A percentile compares a stretch with the other conserved stretches of the same genome.
Conservation (phyloP, 192 early-diverging fungal species). For the Thoreauomyces humboldtii region DNA sequence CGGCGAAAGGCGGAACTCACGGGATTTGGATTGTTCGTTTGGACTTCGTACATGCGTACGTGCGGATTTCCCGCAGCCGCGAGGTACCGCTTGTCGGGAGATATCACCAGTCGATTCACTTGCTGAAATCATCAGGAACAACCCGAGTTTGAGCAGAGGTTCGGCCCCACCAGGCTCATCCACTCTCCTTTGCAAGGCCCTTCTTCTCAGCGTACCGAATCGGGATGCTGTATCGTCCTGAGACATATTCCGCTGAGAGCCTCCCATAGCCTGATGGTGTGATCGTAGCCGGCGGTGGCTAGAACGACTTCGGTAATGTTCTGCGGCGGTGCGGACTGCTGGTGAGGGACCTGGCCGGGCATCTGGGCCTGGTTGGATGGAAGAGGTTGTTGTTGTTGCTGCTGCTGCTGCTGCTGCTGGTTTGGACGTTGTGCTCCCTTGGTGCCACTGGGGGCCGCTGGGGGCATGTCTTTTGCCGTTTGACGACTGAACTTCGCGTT, state of each 20-base stretch:
- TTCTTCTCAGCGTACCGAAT: conserved; percentile 53
- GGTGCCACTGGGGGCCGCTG: no score
- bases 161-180: neutral
- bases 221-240: conserved; percentile 72
- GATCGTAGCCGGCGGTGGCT: conserved; percentile 60
- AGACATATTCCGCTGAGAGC: conserved; percentile 53
- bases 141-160: neutral
- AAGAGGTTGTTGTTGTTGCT: no score
- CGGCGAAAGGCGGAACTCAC: conserved; percentile 46
- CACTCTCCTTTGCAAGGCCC: neutral
- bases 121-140: conserved; percentile 56
- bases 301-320: conserved; percentile 47
- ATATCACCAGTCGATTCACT: conserved; percentile 83
- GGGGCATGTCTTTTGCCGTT: no score
- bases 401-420: no score
- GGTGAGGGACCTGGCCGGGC: no score
- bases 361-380: no score
- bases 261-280: conserved; percentile 66
- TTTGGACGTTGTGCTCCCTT: no score
- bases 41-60: conserved; percentile 81
- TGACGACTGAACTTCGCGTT: no score
- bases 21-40: conserved; percentile 72
- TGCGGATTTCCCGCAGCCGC: conserved; percentile 83
- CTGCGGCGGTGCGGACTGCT: conserved; percentile 7
- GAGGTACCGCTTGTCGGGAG: conserved; percentile 82